phyloP scores from a whole-genome alignment of 2,329 filamentous ascomycete genomes.

The Colletotrichum sp. region DNA sequence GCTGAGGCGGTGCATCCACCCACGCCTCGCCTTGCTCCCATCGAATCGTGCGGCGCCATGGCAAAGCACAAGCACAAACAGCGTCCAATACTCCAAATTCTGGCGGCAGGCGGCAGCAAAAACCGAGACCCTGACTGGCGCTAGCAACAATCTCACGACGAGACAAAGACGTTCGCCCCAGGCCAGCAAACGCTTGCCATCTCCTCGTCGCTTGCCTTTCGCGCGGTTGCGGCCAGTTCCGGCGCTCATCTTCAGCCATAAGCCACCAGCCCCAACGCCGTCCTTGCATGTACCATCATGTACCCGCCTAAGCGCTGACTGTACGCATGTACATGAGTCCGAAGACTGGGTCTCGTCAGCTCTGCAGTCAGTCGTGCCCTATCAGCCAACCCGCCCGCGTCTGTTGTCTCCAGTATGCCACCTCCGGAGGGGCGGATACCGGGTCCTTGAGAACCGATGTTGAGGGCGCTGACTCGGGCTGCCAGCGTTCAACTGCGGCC shows the following conservation, averaged over 20 bases:
- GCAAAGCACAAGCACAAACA: background rate
- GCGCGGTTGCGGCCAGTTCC: slow-evolving; percentile 12
- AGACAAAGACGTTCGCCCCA: background rate
- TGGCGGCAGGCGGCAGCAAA: background rate
- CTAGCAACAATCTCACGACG: background rate
- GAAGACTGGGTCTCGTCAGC: background rate
- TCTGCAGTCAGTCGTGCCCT: background rate
- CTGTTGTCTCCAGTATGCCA: background rate
- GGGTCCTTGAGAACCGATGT: background rate
- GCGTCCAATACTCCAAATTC: background rate
- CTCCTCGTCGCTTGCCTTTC: background rate
- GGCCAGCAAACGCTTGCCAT: background rate
- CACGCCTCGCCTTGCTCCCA: background rate
- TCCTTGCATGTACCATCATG: background rate
- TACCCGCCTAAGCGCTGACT: background rate
- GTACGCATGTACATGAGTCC: background rate
- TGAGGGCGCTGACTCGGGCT: background rate
- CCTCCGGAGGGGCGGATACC: background rate
- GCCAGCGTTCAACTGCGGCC: background rate
- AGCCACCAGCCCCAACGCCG: background rate
- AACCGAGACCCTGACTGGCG: background rate
- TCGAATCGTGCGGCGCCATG: background rate
- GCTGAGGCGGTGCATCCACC: slow-evolving; percentile 20
- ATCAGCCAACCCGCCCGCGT: background rate
- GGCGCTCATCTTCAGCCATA: background rate